phyloP scores from a whole-genome alignment of 1,284 basidiomycete species.

The Boletus sp. region DNA sequence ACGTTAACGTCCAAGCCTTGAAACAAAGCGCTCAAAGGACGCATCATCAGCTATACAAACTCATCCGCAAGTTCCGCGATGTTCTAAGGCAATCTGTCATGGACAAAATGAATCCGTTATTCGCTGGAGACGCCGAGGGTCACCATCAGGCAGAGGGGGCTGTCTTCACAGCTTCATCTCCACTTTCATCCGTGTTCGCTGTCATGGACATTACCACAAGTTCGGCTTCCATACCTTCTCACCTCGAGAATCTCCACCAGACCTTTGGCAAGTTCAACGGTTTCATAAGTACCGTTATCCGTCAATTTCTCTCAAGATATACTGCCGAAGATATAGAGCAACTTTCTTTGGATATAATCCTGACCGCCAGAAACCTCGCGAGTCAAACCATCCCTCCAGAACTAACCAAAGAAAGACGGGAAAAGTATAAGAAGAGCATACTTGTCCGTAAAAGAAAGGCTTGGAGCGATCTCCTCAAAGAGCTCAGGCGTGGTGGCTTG shows the following conservation, averaged over 20 bases:
- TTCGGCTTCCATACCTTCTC: constrained; percentile 14
- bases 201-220: constrained; percentile 7
- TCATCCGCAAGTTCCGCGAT: constrained; percentile 90
- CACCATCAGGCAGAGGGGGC: constrained; percentile 11
- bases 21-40: constrained; percentile 89
- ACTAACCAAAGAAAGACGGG: constrained; percentile 56
- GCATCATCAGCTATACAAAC: constrained; percentile 90
- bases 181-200: not conserved
- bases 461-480: constrained; percentile 88
- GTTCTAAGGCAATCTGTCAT: constrained; percentile 73
- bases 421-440: constrained; percentile 73
- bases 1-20: constrained; percentile 92
- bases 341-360: constrained; percentile 74
- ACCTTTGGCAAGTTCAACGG: constrained; percentile 49
- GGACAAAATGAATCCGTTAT: constrained; percentile 38
- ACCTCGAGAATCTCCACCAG: constrained; percentile 33
- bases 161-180: constrained; percentile 11
- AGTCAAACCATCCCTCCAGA: constrained; percentile 46
- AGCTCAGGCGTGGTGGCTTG: constrained; percentile 81
- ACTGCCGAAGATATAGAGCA: constrained; percentile 49
- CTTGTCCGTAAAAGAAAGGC: constrained; percentile 87
- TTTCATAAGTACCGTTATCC: constrained; percentile 42
- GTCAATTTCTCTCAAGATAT: constrained; percentile 39
- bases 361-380: constrained; percentile 61
- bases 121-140: constrained; percentile 38